These are phyloP conservation scores for Populus simonii DNA, from an alignment of 345 rosid genomes.

Conservation along the genomic window DNA sequence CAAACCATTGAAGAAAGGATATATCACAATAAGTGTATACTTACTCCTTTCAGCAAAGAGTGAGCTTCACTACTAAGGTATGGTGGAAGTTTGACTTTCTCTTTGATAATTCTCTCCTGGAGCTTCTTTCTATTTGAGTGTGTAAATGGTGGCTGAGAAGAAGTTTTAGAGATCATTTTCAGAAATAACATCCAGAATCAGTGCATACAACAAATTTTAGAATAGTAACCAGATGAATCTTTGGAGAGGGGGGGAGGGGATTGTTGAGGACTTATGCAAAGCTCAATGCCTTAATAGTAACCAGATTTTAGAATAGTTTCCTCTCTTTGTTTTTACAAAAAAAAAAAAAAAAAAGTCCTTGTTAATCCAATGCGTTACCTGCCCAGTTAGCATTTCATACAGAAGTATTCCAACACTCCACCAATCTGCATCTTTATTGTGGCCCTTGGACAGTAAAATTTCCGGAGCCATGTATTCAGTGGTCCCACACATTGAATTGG, in stretches of 20 bases:
- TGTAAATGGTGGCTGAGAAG: conserved; percentile 53
- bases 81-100: conserved; percentile 66
- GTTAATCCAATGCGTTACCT: conserved; percentile 33
- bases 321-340: background rate
- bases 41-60: conserved; percentile 71
- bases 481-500: conserved; percentile 73
- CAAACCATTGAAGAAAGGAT: background rate
- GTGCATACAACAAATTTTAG: background rate
- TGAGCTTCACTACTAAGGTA: conserved; percentile 59
- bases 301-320: background rate
- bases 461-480: conserved; percentile 83
- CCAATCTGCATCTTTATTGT: conserved; percentile 75
- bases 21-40: conserved; percentile 11
- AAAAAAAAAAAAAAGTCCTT: background rate
- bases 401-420: conserved; percentile 67
- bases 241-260: background rate
- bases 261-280: background rate
- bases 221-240: no score
- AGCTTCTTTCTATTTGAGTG: conserved; percentile 65
- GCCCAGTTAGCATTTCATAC: conserved; percentile 70
- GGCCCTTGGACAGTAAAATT: conserved; percentile 61
- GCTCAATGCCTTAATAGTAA: background rate
- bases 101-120: conserved; percentile 65
- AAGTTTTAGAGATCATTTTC: background rate
- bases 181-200: background rate